Evolutionary conservation across 768 basidiomycete species (phyloP), one percentile per base, ranked within the genome.

Genomic region (Rossbeevera mucosa): DNA sequence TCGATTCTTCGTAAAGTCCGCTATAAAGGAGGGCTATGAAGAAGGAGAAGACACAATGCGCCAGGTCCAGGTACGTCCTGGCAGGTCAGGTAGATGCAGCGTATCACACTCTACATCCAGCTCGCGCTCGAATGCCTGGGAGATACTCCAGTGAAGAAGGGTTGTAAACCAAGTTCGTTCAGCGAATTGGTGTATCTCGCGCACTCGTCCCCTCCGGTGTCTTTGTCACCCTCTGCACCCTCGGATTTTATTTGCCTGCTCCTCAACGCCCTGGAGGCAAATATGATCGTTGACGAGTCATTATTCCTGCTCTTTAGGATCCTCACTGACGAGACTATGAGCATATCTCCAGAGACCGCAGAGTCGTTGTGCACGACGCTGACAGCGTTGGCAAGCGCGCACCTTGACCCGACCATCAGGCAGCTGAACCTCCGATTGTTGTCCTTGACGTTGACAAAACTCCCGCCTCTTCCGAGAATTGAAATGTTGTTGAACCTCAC

Each of bases 381-480:
- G 25, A 76, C 82, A 1, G 69, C 75, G 3, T 59, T 88, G 26
- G 82, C 84, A 12, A 82, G 83, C 59, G 75, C 72, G 2, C 85
- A 89, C 60, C 77, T 82, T 4, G 79, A 87, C 51, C 67, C 84
- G 2, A 61, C 71, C 30, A 70, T 76, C 21, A 77, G 88, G 18
- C 81, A 87, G 55, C 73, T 83, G 51, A 71, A 76, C 6, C 83
- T 86, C 64, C 81, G 85, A 4, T 66, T 82, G 22, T 67, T 89
- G 8, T 78, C 82, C 0, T 68, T 76, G 36, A 64, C 84, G 1
- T 73, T 88, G 18, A 68, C 76, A 0, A 70, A 74, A 2, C 67
- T 77, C 4, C 78, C 80, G 1, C 66, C 80, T 0, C 59, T 69
- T 30, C 58, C 82, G 0, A 78, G 81, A 3, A 68, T 88, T 14